phyloP scores from a whole-genome alignment of 2,329 filamentous ascomycete species.

The Ceratocystis lukuohia region DNA sequence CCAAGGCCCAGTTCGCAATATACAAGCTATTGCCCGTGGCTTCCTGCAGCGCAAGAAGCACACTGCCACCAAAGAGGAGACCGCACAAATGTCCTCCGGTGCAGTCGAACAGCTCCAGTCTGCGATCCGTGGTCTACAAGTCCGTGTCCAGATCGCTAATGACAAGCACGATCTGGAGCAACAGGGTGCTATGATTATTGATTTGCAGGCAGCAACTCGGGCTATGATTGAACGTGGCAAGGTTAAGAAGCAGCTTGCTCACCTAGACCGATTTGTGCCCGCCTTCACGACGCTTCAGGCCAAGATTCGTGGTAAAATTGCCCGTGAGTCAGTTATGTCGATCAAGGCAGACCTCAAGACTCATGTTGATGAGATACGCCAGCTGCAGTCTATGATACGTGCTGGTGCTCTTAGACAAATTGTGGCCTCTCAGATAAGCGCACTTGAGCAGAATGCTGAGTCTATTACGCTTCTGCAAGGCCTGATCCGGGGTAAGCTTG shows the following conservation, averaged over 20 bases:
- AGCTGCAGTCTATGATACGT: constrained; percentile 40
- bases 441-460: constrained; percentile 34
- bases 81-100: constrained; percentile 34
- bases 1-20: constrained; percentile 48
- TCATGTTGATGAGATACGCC: constrained; percentile 32
- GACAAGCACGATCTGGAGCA: constrained; percentile 50
- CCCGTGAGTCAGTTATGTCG: constrained; percentile 33
- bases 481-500: constrained; percentile 34
- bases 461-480: constrained; percentile 33
- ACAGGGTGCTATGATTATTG: constrained; percentile 51
- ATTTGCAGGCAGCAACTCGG: constrained; percentile 62
- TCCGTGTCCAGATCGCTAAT: constrained; percentile 36
- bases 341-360: constrained; percentile 36
- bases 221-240: constrained; percentile 65
- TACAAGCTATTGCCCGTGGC: constrained; percentile 54
- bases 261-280: constrained; percentile 44
- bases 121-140: constrained; percentile 46
- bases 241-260: constrained; percentile 57
- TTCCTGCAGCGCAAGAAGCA: constrained; percentile 49
- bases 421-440: constrained; percentile 35
- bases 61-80: constrained; percentile 42
- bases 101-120: constrained; percentile 47
- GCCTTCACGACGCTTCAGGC: constrained; percentile 42
- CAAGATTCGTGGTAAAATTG: constrained; percentile 40
- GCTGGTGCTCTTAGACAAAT: constrained; percentile 42